phyloP scores from a whole-genome alignment of 768 basidiomycete species.

The Pleurotus eryngii region DNA sequence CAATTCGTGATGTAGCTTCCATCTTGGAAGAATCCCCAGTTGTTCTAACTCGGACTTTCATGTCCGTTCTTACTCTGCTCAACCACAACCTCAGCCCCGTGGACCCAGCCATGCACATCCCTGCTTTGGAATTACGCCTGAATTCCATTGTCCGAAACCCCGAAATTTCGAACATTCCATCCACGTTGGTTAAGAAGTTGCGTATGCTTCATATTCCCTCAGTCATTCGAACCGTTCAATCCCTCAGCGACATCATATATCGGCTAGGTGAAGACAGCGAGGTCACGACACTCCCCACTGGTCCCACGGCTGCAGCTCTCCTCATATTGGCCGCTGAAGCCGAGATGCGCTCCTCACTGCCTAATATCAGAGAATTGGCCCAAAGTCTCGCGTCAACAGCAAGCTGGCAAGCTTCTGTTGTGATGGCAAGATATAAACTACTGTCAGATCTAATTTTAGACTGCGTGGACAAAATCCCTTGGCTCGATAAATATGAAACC shows the following conservation, averaged over 20 bases:
- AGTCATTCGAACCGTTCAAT: conserved; percentile 41
- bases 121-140: conserved; percentile 53
- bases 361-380: conserved; percentile 55
- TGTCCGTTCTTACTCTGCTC: conserved; percentile 48
- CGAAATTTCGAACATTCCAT: conserved; percentile 17
- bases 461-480: conserved; percentile 66
- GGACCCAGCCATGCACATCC: conserved; percentile 61
- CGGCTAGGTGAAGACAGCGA: conserved; percentile 33
- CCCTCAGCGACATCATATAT: conserved; percentile 41
- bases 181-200: conserved; percentile 30
- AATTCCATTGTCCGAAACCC: conserved; percentile 32
- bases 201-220: conserved; percentile 35
- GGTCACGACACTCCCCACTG: conserved; percentile 33
- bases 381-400: conserved; percentile 50
- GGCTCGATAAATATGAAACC: conserved; percentile 59
- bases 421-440: conserved; percentile 68
- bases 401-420: conserved; percentile 46
- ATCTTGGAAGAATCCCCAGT: conserved; percentile 52
- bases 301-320: conserved; percentile 63
- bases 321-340: conserved; percentile 71
- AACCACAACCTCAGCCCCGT: conserved; percentile 48
- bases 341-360: conserved; percentile 49
- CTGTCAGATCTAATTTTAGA: conserved; percentile 58
- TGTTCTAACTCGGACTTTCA: conserved; percentile 54
- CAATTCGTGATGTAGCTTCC: conserved; percentile 65